Base-by-base conservation (phyloP, 345 rosid genomes). In the Rhizophora mangle region DNA sequence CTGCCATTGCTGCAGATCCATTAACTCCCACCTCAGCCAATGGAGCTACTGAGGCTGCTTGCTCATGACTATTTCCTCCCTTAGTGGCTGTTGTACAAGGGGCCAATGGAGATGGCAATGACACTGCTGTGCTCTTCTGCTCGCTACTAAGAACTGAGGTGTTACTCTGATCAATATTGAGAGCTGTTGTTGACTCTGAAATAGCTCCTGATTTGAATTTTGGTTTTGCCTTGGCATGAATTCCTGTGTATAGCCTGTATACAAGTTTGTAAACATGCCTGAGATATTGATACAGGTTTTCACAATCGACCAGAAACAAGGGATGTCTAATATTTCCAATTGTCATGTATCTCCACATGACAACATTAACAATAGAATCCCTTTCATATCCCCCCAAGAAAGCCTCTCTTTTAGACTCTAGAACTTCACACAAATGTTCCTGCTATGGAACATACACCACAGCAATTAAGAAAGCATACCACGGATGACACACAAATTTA, bases 211-310 rank as follows among this genome's bases (percentile, higher is more conserved):
- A 79, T 76, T 87, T 96, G 79, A 89, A 80, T 84, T 89, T 92
- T 0, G 96, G 88, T 75, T 90, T 96, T 54, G 94, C 89, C 82
- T 89, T 96, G 1, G 99, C 99, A 76, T 96, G 94, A 20, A 96
- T 90, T 69, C 90, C 89, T 1, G 99, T 96, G 82, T 86, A 89
- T 52, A 96, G 85, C 87, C 99, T 95, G 89, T 77, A 76, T 13
- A 18, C 27, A 66, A 67, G 60, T 18, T 39, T 43, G 36, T 59
- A 77, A 57, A 26, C 61, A 55, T 30, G 13, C 9, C 11, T 20
- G 10, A 43, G 49, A 16, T 8, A 29, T 15, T 10, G 19, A 19
- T 9, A 55, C 29, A 22, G 29, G 20, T 61, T 37, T 32, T 49
- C 15, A 6, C 36, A 5, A 24, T 63, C 27, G 27, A 31, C 24